Conservation (phyloP, 2,329 filamentous ascomycete species). For the Ascochyta lentis region DNA sequence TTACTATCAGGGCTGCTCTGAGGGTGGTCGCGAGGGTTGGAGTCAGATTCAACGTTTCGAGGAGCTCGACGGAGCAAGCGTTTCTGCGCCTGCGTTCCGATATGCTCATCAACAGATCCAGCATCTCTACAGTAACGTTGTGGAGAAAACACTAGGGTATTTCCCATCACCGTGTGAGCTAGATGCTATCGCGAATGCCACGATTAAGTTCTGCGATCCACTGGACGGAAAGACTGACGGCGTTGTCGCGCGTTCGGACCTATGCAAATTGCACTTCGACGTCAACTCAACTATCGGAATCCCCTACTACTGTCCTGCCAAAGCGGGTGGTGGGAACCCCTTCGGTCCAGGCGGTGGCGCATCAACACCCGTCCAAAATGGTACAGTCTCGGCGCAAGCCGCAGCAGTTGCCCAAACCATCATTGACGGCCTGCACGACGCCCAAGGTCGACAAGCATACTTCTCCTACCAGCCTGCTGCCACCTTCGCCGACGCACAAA, state of each 20-base stretch:
- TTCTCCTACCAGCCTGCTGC: slow-evolving; percentile 46
- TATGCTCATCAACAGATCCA: slow-evolving; percentile 55
- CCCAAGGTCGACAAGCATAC: slow-evolving; percentile 49
- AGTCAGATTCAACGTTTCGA: slow-evolving; percentile 60
- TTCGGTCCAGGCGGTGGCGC: slow-evolving; percentile 13
- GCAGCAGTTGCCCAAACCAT: slow-evolving; percentile 26
- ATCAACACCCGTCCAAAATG: slow-evolving; percentile 33
- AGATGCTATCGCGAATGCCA: slow-evolving; percentile 60
- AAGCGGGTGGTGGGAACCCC: slow-evolving; percentile 14
- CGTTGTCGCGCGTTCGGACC: slow-evolving; percentile 58
- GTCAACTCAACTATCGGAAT: slow-evolving; percentile 56
- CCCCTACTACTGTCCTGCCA: slow-evolving; percentile 53
- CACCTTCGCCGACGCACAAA: slow-evolving; percentile 42
- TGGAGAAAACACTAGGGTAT: slow-evolving; percentile 52
- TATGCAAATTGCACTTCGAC: slow-evolving; percentile 57
- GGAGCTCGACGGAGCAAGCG: slow-evolving; percentile 55
- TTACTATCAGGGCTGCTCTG: slow-evolving; percentile 63
- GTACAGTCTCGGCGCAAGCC: slow-evolving; percentile 40
- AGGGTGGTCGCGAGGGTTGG: slow-evolving; percentile 54
- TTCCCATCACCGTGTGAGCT: slow-evolving; percentile 56
- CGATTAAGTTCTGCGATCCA: slow-evolving; percentile 62
- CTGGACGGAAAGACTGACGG: slow-evolving; percentile 63
- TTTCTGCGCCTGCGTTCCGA: slow-evolving; percentile 56
- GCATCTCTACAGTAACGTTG: slow-evolving; percentile 50
- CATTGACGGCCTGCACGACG: slow-evolving; percentile 49